Base-by-base conservation (phyloP, 2,329 filamentous ascomycete genomes). In the Phyllachora maydis region DNA sequence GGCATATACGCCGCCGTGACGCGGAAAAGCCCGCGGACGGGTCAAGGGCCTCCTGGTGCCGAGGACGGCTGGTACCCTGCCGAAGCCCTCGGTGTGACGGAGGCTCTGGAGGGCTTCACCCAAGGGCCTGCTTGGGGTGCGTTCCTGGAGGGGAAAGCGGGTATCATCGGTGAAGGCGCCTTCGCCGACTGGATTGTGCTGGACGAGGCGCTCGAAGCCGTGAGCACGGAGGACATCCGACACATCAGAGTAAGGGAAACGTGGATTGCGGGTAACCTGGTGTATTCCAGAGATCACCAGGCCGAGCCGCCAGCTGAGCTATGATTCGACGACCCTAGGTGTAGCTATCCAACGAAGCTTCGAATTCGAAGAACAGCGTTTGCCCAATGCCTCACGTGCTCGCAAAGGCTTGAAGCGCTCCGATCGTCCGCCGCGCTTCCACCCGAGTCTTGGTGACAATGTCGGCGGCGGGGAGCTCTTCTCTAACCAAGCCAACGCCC, bases 131-230 rank as follows among this genome's bases (percentile, higher is more conserved):
- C 67, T 2, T 55, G 61, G 32, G 68, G 56, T 0, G 64, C 54
- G 1, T 71, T 71, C 23, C 46, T 63, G 23, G 65, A 73, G 21
- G 57, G 53, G 0, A 56, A 52, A 32, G 61, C 64, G 2, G 71
- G 70, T 0, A 49, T 59, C 1, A 70, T 77, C 15, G 43, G 52
- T 25, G 41, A 50, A n/a, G 68, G 66, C 0, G 64, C 61, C 1
- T 65, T 64, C 39, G 72, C 70, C 0, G 72, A 77, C 40, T 77
- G 69, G 70, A 52, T 77, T 4, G 68, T 78, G n/a, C 42, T 77
- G 8, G 68, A 75, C 31, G 40, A 49, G 29, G 56, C 63, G 21
- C 36, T 74, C 1, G 57, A 61, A 25, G 46, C 36, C 1, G 40
- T 61, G 16, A 47, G 52, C 8, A 28, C 59, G 3, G 65, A 70